Base-by-base conservation (phyloP, 192 early-diverging fungal species). In the Rhizophagus prolifer region DNA sequence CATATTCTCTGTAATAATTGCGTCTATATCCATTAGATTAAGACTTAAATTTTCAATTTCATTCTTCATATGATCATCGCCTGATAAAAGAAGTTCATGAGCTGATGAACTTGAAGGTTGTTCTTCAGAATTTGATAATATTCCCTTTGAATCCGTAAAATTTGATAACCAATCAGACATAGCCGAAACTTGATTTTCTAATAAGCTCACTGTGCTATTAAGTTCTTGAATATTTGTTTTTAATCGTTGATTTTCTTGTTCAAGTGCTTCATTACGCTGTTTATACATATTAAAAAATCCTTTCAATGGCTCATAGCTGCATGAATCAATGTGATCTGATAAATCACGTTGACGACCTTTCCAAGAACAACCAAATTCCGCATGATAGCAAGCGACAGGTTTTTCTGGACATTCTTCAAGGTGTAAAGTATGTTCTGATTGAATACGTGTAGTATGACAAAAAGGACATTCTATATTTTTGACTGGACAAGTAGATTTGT, bases 1-100 rank as follows among this genome's bases (percentile, higher is more conserved):
- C 74, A 88, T 81, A 10, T 84, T 90, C 70, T 92, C 91, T 14
- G 85, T 85, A 86, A 92, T 88, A 38, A 93, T 76, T 8, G 90
- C 89, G 80, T 92, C 92, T 26, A 92, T 68, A 21, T 89, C 87
- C 0, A 82, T 81, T 25, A 93, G 62, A 34, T 81, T 85, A 23
- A 86, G 86, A 21, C 77, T 87, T 61, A 93, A 66, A 10, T 85
- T 83, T 65, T 86, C 85, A n/a, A 93, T 41, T 13, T 92, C 89
- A 21, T 80, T 84, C 21, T 85, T 78, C 30, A 90, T 63, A 14
- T 81, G 83, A 47, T 88, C 85, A 44, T 86, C 87, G 2, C 87
- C 89, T 3, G 86, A 80, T 16, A 88, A 75, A 21, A 90, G 44
- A 8, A 81, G 60, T 30, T 88, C 85, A 23, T 44, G 69, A 23